Evolutionary conservation across 768 basidiomycete species (phyloP), one percentile per base, ranked within the genome.

Genomic region (Fistulinella prunicolor): DNA sequence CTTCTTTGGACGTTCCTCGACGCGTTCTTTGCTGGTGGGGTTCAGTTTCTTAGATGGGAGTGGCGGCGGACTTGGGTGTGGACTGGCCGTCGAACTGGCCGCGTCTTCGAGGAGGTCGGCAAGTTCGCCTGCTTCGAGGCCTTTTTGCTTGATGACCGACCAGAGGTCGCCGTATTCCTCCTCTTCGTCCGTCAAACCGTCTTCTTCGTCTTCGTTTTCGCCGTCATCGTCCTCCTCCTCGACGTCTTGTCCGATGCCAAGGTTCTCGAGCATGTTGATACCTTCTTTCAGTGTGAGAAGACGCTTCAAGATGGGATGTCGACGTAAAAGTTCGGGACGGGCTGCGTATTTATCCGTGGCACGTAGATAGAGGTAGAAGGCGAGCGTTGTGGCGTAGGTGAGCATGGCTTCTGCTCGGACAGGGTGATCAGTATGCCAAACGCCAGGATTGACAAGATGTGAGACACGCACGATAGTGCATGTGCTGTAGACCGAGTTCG

Each of bases 361-460:
- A 16, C 89, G 82, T n/a, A 98, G 75, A 65, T 94, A 83, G 34
- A 98, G 72, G 70, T 95, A 97, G 71, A 94, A 97, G 1, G 94
- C 89, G 38, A 98, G 83, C 2, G 83, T 85, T 1, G 93, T 89
- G 17, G 89, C 78, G 62, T 98, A 98, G 9, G 94, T 91, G 30
- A 96, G 71, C 2, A 95, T 74, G 1, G 93, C 80, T 75, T 98
- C 94, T 97, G 65, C 23, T 53, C 44, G 16, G 20, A 50, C 17
- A 30, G 29, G 30, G 32, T 36, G 24, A 35, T 46, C 22, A 50
- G 45, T 23, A 42, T 17, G 28, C 7, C 19, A 44, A 30, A 19
- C 47, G 38, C 9, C 17, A 6, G 8, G 7, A 35, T n/a, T 9
- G 21, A 21, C n/a, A n/a, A n/a, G 34, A 46, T 17, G 26, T 3